Evolutionary conservation across 2,329 filamentous ascomycete genomes (phyloP).

Genomic region (Periconia sp.): DNA sequence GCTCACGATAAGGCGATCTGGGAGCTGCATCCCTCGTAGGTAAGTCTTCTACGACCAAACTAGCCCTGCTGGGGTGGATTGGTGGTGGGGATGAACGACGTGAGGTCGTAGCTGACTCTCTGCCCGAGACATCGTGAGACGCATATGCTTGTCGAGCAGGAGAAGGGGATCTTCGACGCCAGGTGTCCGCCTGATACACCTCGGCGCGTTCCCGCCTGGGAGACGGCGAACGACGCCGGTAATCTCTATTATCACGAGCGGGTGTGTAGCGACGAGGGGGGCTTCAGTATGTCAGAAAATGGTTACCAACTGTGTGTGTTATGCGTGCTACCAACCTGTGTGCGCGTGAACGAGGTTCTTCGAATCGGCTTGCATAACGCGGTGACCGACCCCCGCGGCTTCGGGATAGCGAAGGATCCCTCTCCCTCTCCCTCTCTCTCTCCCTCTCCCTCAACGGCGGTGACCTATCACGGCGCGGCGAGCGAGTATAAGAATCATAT

Average conservation of each 20-base stretch:
- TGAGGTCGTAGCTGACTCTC: conserved; percentile 59
- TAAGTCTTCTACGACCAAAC: conserved; percentile 35
- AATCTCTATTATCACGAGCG: conserved; percentile 47
- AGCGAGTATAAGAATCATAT: conserved; percentile 44
- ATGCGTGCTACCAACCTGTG: conserved; percentile 28
- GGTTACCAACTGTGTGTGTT: neutral
- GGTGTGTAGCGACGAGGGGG: conserved; percentile 47
- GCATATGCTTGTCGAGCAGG: conserved; percentile 40
- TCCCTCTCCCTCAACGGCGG: conserved; percentile 37
- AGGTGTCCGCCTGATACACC: conserved; percentile 50
- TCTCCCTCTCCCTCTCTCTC: conserved; percentile 35
- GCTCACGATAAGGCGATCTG: conserved; percentile 38
- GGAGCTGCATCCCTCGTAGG: conserved; percentile 30
- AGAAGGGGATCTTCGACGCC: conserved; percentile 59
- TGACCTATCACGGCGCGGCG: conserved; percentile 48
- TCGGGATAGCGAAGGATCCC: conserved; percentile 50
- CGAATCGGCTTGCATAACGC: conserved; percentile 44
- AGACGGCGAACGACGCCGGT: conserved; percentile 57
- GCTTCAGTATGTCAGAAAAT: conserved; percentile 21
- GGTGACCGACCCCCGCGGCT: conserved; percentile 50
- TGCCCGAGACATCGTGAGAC: conserved; percentile 54
- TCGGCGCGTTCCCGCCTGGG: conserved; percentile 54
- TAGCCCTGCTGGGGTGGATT: conserved; percentile 57
- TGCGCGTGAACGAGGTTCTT: conserved; percentile 47
- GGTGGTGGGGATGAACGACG: conserved; percentile 62